Base-by-base conservation (phyloP, 2,329 filamentous ascomycete genomes). In the Nemania sp. region DNA sequence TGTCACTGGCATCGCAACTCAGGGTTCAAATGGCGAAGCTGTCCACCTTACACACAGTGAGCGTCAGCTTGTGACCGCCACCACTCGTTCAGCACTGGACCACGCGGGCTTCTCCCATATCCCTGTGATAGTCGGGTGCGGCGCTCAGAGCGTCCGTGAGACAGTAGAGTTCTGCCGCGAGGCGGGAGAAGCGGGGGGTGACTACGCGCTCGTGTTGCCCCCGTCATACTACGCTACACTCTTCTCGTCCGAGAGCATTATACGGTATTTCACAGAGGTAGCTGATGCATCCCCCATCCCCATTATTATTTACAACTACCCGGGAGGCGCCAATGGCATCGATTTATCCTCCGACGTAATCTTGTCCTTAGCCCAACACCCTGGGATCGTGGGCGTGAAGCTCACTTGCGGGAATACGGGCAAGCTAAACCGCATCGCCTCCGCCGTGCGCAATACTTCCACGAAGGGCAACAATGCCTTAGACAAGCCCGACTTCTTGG, bases 1-100 rank as follows among this genome's bases (percentile, higher is more conserved):
- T 70, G 88, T 94, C 49, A 87, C 90, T 18, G 92, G 92, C 22
- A 85, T 95, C 54, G 90, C 92, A 56, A 92, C 90, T 11, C 92
- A 94, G 78, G 92, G 92, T 54, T 93, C 90, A 76, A 95, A 95
- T 76, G 92, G 92, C 74, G 93, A 96, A 82, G 92, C 93, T 7
- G 92, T 94, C 13, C 92, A 94, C 76, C 85, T 95, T 38, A 89
- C 89, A 51, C 90, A 90, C 73, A 82, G 86, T 26, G 92, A 95
- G 81, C 88, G 92, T 67, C 86, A 87, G 55, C 81, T 88, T 59
- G 88, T 95, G 73, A 94, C 91, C 6, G 82, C 82, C 58, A 88
- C 90, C 38, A 94, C 92, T 1, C 89, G 92, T 47, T 85, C 87
- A 69, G 91, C 91, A 15, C 84, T 94, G 52, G 87, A 93, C 76